Base-by-base conservation (phyloP, 2,329 filamentous ascomycete genomes). In the Arthroderma sp. region DNA sequence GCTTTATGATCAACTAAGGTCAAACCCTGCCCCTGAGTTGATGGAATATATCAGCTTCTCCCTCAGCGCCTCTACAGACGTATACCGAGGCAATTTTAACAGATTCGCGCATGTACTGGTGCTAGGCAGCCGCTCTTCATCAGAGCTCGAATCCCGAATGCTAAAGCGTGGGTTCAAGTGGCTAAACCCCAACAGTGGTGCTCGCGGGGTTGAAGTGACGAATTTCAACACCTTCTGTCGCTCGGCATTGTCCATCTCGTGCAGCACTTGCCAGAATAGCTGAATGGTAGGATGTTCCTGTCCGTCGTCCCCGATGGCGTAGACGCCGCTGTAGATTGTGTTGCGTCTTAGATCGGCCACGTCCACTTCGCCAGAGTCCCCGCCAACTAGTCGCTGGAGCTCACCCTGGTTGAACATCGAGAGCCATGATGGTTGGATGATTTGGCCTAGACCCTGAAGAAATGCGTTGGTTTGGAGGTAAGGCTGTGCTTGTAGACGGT, bases 361-460 rank as follows among this genome's bases (percentile, higher is more conserved):
- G 56, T 95, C 83, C 47, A 98, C 93, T 50, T 85, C 80, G 6
- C 81, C 81, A 29, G 80, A 82, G 54, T 94, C 87, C 37, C 91
- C 91, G 43, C 87, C 86, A 10, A 98, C 83, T 4, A 98, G 79
- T 1, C 86, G 91, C 65, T 96, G 91, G 4, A 98, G 74, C 62
- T 98, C 91, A 3, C 78, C 78, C 61, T 95, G 89, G 63, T 98
- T 98, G 71, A 98, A 98, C 91, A 98, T 96, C 56, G 83, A 87
- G 4, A 98, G 74, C 91, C 91, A 98, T 3, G 78, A 78, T 0
- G 89, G 88, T 47, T 88, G 82, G 52, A 98, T 91, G 58, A 98
- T 94, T 51, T 81, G 74, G 22, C 83, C 79, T 1, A 98, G 77
- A 0, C 91, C 91, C 45, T 79, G 79, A 5, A 98, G 74, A 61